phyloP scores from a whole-genome alignment of 371 early-diverging fungal species.

The Encephalitozoon intestinalis region DNA sequence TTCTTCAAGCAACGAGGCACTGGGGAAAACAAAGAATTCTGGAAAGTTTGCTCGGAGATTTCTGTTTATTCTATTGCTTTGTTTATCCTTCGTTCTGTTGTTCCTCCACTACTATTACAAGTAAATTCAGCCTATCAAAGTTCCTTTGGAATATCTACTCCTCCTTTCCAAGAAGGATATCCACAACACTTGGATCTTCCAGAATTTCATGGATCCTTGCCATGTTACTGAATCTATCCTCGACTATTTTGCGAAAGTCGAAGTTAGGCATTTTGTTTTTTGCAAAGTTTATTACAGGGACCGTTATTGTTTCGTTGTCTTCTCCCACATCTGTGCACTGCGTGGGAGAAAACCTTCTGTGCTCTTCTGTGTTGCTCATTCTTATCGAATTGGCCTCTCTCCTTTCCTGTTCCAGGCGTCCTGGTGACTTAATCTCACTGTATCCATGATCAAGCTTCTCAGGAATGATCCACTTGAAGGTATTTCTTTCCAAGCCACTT shows the following conservation, averaged over 20 bases:
- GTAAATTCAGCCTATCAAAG: neutral
- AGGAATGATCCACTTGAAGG: neutral
- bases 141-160: neutral
- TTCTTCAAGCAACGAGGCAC: slow-evolving; percentile 9
- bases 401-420: neutral
- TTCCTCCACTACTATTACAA: slow-evolving; percentile 49
- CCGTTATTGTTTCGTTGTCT: neutral
- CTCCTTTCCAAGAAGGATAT: neutral
- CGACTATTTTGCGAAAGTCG: slow-evolving; percentile 3
- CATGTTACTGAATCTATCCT: neutral
- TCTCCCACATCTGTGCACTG: neutral
- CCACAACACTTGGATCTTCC: neutral
- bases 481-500: neutral
- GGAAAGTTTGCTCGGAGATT: slow-evolving; percentile 50
- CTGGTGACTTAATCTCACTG: neutral
- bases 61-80: slow-evolving; percentile 43
- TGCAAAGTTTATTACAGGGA: neutral
- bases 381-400: neutral
- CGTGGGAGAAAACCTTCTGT: neutral
- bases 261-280: neutral
- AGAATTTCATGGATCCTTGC: neutral
- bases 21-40: neutral
- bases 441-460: neutral
- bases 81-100: slow-evolving; percentile 49
- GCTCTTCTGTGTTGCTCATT: neutral